A percentile compares a stretch with the other conserved stretches of the same genome.
phyloP scores from a whole-genome alignment of 257 asterid species.

The Petunia axillaris region DNA sequence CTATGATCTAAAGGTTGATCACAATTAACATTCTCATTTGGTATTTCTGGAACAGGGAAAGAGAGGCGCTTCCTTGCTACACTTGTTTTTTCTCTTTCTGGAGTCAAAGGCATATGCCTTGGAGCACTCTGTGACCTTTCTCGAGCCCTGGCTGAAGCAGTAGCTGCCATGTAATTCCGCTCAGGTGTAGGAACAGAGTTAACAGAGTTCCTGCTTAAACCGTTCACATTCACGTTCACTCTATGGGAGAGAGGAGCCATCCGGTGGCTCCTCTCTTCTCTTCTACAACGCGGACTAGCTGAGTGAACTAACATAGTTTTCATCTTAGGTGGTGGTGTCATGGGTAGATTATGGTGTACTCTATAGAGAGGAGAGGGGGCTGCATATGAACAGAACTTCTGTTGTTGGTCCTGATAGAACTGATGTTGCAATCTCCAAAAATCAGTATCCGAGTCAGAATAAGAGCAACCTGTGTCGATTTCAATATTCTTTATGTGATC shows the following conservation, averaged over 20 bases:
- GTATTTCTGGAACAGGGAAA: slow-evolving; percentile 41
- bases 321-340: slow-evolving; percentile 43
- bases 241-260: slow-evolving; percentile 40
- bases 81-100: slow-evolving; percentile 42
- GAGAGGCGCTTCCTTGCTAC: slow-evolving; percentile 62
- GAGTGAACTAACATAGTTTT: slow-evolving; percentile 42
- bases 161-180: slow-evolving; percentile 68
- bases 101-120: slow-evolving; percentile 57
- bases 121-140: slow-evolving; percentile 66
- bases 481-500: slow-evolving; percentile 48
- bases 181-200: slow-evolving; percentile 34
- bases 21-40: slow-evolving; percentile 13
- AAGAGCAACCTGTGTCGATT: slow-evolving; percentile 50
- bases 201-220: slow-evolving; percentile 11
- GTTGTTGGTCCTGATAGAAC: slow-evolving; percentile 28
- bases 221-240: slow-evolving; percentile 35
- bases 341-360: slow-evolving; percentile 31
- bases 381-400: slow-evolving; percentile 22
- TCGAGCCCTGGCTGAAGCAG: slow-evolving; percentile 78
- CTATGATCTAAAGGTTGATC: not conserved
- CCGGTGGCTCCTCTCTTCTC: slow-evolving; percentile 35
- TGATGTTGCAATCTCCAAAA: slow-evolving; percentile 28
- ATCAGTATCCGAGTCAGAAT: slow-evolving; percentile 33
- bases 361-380: slow-evolving; percentile 38
- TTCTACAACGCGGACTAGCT: slow-evolving; percentile 40